Percentiles rank a stretch among this genome's conserved stretches.
Evolutionary conservation across 73 alveolate genomes (phyloP).

Genomic region (Paramecium tetraurelia): DNA sequence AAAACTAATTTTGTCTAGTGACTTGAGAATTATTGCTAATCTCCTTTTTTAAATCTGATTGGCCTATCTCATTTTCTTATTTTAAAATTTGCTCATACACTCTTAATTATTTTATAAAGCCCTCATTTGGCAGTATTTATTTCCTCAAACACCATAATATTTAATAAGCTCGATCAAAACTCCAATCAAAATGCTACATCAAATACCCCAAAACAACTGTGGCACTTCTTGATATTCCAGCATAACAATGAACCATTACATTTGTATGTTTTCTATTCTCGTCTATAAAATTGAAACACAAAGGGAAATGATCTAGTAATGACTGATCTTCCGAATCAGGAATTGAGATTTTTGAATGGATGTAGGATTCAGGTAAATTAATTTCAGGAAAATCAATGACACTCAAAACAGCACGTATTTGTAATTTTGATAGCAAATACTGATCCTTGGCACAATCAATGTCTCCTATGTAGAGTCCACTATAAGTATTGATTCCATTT

Average conservation of each 20-base stretch:
- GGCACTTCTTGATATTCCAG: slow-evolving; percentile 70
- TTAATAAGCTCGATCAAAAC: slow-evolving; percentile 56
- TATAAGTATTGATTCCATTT: not conserved
- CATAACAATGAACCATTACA: slow-evolving; percentile 72
- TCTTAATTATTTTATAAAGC: slow-evolving; percentile 71
- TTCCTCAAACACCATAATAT: slow-evolving; percentile 62
- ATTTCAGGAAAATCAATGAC: slow-evolving; percentile 20
- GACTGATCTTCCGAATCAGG: not conserved
- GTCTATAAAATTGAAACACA: not conserved
- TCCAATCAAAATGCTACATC: slow-evolving; percentile 59
- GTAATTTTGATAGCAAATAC: not conserved
- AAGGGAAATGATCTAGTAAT: not conserved
- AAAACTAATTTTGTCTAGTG: not conserved
- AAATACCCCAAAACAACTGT: slow-evolving; percentile 67
- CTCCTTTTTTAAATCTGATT: not conserved
- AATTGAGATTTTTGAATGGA: not conserved
- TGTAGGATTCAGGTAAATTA: not conserved
- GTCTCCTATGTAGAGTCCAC: slow-evolving; percentile 46
- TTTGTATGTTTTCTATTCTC: slow-evolving; percentile 21
- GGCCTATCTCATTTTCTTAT: not conserved
- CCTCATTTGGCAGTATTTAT: slow-evolving; percentile 66
- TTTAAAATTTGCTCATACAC: not conserved
- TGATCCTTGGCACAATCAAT: slow-evolving; percentile 30
- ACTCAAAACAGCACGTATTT: not conserved
- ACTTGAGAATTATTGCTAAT: not conserved